These are phyloP conservation scores for Botrytis porri DNA, from an alignment of 2,329 filamentous ascomycete species.

Conservation along the genomic window DNA sequence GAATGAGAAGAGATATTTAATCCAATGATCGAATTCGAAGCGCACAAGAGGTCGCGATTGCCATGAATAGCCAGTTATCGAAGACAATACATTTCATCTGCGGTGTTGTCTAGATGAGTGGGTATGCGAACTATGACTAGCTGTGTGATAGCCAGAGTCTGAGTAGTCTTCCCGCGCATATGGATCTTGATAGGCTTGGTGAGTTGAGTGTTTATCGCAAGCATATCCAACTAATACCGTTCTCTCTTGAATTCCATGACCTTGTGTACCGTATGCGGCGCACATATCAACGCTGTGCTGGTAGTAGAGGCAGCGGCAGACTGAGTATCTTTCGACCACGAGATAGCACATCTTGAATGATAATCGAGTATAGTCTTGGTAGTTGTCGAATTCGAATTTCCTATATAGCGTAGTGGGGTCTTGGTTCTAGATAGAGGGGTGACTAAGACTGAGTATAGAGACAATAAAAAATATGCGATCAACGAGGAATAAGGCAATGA, in stretches of 20 bases:
- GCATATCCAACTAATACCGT: slow-evolving; percentile 69
- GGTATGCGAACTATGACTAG: slow-evolving; percentile 34
- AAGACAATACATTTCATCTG: slow-evolving; percentile 40
- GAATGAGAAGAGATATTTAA: slow-evolving; percentile 37
- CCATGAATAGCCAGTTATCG: slow-evolving; percentile 38
- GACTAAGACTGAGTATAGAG: slow-evolving; percentile 11
- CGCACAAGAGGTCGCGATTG: slow-evolving; percentile 34
- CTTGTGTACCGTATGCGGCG: slow-evolving; percentile 57
- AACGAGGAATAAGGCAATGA: slow-evolving; percentile 29
- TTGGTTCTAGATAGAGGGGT: slow-evolving; percentile 16
- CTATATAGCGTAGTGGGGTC: not conserved
- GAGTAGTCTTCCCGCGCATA: slow-evolving; percentile 32
- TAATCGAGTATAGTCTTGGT: slow-evolving; percentile 15
- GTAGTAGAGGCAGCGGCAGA: slow-evolving; percentile 69
- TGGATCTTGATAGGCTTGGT: slow-evolving; percentile 21
- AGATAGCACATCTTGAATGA: slow-evolving; percentile 62
- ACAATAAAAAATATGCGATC: slow-evolving; percentile 19
- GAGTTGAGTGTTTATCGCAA: slow-evolving; percentile 50
- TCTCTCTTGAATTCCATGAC: slow-evolving; percentile 63
- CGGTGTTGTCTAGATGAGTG: slow-evolving; percentile 32
- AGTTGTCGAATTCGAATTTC: not conserved
- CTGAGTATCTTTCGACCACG: slow-evolving; percentile 66
- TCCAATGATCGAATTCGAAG: slow-evolving; percentile 38
- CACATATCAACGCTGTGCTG: slow-evolving; percentile 67
- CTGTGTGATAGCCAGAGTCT: slow-evolving; percentile 38